These are phyloP conservation scores for Malassezia globosa DNA, from an alignment of 1,284 basidiomycete genomes.

Conservation along the genomic window DNA sequence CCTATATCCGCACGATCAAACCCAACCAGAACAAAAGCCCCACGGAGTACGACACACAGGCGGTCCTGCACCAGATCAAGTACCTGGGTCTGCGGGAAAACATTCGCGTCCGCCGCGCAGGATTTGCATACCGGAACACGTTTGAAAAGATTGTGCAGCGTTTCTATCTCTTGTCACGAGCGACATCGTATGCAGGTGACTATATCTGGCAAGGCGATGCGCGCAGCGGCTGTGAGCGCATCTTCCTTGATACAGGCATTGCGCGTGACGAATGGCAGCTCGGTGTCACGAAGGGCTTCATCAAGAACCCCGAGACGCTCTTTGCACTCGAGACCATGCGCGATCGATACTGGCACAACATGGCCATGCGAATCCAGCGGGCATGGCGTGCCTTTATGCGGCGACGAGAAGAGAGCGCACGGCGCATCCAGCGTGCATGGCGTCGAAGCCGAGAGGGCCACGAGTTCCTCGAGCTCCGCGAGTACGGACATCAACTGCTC, in stretches of 20 bases:
- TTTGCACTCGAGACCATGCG: conserved; percentile 98
- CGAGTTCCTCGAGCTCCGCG: conserved; percentile 74
- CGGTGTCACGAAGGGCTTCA: conserved; percentile 96
- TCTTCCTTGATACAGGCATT: conserved; percentile 88
- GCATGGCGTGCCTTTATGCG: conserved; percentile 91
- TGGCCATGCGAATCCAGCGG: conserved; percentile 91
- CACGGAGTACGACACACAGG: conserved; percentile 84
- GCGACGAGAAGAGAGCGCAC: conserved; percentile 87
- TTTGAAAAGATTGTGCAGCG: conserved; percentile 90
- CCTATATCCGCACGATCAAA: conserved; percentile 98
- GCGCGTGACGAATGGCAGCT: conserved; percentile 97
- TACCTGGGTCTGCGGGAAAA: conserved; percentile 98
- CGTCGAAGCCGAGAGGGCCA: conserved; percentile 91
- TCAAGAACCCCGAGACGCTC: conserved; percentile 97
- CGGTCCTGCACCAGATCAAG: conserved; percentile 95
- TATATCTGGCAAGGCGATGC: conserved; percentile 92
- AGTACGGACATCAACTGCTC: conserved; percentile 85
- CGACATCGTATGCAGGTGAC: conserved; percentile 94
- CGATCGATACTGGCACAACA: conserved; percentile 99
- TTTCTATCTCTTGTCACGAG: conserved; percentile 88
- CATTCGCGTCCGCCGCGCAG: conserved; percentile 88
- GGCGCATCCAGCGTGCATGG: conserved; percentile 95
- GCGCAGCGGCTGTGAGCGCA: conserved; percentile 81
- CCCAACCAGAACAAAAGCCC: conserved; percentile 92
- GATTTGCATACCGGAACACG: conserved; percentile 92